Evolutionary conservation across 2,329 filamentous ascomycete genomes (phyloP), one percentile per base, ranked within the genome.

Genomic region (Coniochaeta sp.): DNA sequence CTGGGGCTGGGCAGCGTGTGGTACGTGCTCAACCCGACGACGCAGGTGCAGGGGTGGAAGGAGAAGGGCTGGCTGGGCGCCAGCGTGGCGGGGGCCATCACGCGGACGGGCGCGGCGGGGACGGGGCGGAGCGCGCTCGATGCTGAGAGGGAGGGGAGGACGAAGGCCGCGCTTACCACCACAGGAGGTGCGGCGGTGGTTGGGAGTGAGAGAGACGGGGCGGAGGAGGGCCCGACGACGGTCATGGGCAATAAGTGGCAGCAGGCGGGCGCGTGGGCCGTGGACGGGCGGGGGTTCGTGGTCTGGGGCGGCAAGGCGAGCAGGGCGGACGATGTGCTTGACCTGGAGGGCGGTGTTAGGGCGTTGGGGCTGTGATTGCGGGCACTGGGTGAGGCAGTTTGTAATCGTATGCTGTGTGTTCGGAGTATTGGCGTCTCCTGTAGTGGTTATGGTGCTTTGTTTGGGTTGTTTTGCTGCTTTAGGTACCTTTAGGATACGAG

Each of bases 201-300:
- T 1, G 68, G 65, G 1, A 69, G 68, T 6, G 70, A 69, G 4
- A n/a, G n/a, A n/a, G n/a, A n/a, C n/a, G n/a, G n/a, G n/a, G 69
- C 65, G 4, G 42, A 9, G 4, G 71, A 73, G 2, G 78, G 74
- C 0, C 73, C 75, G 0, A 72, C 71, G 28, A 81, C 75, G 40
- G 74, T 76, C 5, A 76, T 82, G 74, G 79, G 81, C 2, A 83
- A 81, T 65, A 83, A 83, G 71, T 83, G 81, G 81, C 81, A 82
- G 68, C 77, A 81, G 66, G 75, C 78, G 1, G 80, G 80, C 0
- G 75, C 79, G 1, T 83, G 81, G 69, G 78, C 80, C 4, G 70
- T 83, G 2, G 78, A 84, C 61, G 76, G 76, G 1, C 72, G 75
- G 16, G 80, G 79, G 9, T 77, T 74, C 8, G 76, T 83, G 1